These are phyloP conservation scores for Arachis monticola DNA, from an alignment of 331 rosid species.

Conservation along the genomic window DNA sequence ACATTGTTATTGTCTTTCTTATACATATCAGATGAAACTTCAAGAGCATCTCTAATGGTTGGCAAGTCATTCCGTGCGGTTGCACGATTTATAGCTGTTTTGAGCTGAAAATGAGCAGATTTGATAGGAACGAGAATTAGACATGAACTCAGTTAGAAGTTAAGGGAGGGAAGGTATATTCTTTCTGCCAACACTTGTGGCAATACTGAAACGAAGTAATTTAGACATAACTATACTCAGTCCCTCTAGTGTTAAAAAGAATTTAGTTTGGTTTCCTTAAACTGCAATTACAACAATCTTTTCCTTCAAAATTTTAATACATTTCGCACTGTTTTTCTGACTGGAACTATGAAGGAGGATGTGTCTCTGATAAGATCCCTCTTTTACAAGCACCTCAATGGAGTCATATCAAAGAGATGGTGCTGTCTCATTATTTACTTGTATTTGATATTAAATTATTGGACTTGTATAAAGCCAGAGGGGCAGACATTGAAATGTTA, in stretches of 20 bases:
- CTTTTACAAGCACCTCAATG: slow-evolving; percentile 18
- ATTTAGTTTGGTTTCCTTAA: slow-evolving; percentile 14
- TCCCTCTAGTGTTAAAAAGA: neutral
- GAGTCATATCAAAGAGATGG: slow-evolving; percentile 4
- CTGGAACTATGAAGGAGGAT: neutral
- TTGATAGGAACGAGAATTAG: slow-evolving; percentile 12
- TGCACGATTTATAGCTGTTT: slow-evolving; percentile 93
- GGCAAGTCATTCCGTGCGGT: slow-evolving; percentile 79
- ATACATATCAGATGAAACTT: slow-evolving; percentile 93
- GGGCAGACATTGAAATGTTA: neutral
- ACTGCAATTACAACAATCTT: slow-evolving; percentile 24
- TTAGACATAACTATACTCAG: slow-evolving; percentile 14
- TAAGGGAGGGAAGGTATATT: neutral
- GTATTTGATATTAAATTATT: slow-evolving; percentile 7
- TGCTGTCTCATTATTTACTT: slow-evolving; percentile 4
- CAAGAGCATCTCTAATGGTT: slow-evolving; percentile 97
- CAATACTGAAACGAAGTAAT: slow-evolving; percentile 14
- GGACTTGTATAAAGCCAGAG: slow-evolving; percentile 14
- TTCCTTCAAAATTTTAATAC: slow-evolving; percentile 8
- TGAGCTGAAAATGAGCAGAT: slow-evolving; percentile 68
- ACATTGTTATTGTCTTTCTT: slow-evolving; percentile 88
- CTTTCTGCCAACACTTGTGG: slow-evolving; percentile 5
- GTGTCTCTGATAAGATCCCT: slow-evolving; percentile 8
- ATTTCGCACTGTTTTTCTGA: slow-evolving; percentile 17
- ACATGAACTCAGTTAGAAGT: slow-evolving; percentile 23